These are phyloP conservation scores for Wickerhamiella sergipiensis DNA, from an alignment of 805 yeast genomes.

Conservation along the genomic window DNA sequence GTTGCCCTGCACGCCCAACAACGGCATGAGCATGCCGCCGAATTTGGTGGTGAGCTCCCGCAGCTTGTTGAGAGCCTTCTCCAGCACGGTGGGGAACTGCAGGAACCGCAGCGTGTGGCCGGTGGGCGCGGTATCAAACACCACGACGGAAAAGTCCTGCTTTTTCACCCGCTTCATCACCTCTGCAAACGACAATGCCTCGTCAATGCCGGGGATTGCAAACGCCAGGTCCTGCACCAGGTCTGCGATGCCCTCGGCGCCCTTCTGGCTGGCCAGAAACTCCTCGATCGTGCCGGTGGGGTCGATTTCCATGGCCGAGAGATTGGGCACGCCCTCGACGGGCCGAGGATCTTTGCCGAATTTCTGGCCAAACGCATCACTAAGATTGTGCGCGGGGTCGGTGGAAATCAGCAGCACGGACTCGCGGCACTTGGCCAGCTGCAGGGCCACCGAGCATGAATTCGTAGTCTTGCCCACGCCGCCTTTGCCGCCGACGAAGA, in stretches of 20 bases:
- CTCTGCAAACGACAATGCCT: conserved; percentile 95
- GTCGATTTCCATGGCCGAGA: conserved; percentile 97
- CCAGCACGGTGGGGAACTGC: conserved; percentile 86
- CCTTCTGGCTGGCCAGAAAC: conserved; percentile 35
- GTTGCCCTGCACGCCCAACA: conserved; percentile 44
- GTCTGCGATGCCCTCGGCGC: conserved; percentile 39
- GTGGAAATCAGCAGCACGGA: conserved; percentile 84
- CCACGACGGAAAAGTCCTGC: conserved; percentile 67
- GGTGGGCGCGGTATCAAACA: conserved; percentile 99
- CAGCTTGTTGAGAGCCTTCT: conserved; percentile 74
- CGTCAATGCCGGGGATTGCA: conserved; percentile 96
- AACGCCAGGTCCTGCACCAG: conserved; percentile 86
- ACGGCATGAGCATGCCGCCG: conserved; percentile 76
- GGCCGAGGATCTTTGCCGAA: conserved; percentile 93
- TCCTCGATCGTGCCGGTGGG: conserved; percentile 91
- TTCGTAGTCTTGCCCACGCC: conserved; percentile 99
- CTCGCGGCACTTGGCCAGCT: conserved; percentile 73
- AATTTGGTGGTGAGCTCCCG: conserved; percentile 73
- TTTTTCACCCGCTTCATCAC: conserved; percentile 90
- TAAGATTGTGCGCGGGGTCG: conserved; percentile 95
- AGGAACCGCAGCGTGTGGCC: conserved; percentile 94
- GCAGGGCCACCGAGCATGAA: conserved; percentile 88
- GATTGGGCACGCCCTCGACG: conserved; percentile 76
- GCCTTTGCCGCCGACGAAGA: conserved; percentile 98
- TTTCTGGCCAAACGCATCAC: conserved; percentile 97